A percentile compares a stretch with the other conserved stretches of the same genome.
phyloP scores from a whole-genome alignment of 768 basidiomycete species.

The Lentinula sp. region DNA sequence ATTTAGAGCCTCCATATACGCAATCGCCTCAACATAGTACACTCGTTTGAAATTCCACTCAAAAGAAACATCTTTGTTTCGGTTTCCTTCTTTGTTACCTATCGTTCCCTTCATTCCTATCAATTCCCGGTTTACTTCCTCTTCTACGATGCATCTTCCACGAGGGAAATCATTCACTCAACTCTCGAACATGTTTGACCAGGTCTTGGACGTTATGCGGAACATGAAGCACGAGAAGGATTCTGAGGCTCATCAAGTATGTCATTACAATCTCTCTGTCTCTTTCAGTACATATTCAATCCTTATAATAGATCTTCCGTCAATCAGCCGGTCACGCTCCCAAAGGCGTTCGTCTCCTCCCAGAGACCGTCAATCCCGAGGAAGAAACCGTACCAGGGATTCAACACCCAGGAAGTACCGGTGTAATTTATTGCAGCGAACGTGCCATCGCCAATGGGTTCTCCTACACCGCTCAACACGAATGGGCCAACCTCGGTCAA shows the following conservation, averaged over 20 bases:
- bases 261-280: not conserved
- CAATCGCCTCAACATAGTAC: not conserved
- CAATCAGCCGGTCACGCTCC: slow-evolving; percentile 63
- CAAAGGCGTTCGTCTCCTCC: slow-evolving; percentile 44
- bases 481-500: slow-evolving; percentile 90
- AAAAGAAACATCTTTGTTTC: not conserved
- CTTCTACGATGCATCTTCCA: slow-evolving; percentile 26
- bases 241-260: slow-evolving; percentile 83
- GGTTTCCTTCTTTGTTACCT: not conserved
- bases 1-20: slow-evolving; percentile 5
- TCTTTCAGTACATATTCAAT: not conserved
- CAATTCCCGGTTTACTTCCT: not conserved
- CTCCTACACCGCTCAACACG: slow-evolving; percentile 67
- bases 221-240: slow-evolving; percentile 72
- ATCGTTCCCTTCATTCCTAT: not conserved
- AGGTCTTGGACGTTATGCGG: slow-evolving; percentile 67
- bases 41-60: not conserved
- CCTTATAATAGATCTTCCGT: slow-evolving; percentile 59
- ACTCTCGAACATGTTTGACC: slow-evolving; percentile 31
- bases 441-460: slow-evolving; percentile 94
- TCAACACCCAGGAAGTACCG: slow-evolving; percentile 62
- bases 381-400: slow-evolving; percentile 91
- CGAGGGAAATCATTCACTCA: slow-evolving; percentile 35
- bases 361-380: slow-evolving; percentile 70
- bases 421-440: slow-evolving; percentile 25